Base-by-base conservation (phyloP, 164 flowering plant species). In the Magnolia kwangsiensis region DNA sequence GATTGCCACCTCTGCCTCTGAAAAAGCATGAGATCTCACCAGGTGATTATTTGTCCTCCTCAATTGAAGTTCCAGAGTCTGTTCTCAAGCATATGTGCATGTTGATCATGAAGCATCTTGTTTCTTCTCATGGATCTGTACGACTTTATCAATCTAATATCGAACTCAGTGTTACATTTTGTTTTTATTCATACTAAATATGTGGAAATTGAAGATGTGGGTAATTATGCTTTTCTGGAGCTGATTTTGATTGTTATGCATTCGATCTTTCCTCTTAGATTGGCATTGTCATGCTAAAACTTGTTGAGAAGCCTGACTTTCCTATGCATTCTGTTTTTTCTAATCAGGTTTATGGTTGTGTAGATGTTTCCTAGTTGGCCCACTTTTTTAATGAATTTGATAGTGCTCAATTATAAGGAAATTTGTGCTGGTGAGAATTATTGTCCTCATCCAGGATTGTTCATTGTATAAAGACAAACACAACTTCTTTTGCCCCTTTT, bases 1-100 rank as follows among this genome's bases (percentile, higher is more conserved):
- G 88, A 66, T 77, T 83, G 81, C 86, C 88, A 59, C 84, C 90
- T 74, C 72, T 85, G 69, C 88, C 50, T 31, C 29, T 59, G 67
- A 37, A 19, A 16, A 73, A 37, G 75, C 50, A 73, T 73, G 75
- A 73, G 24, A 37, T 73, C 21, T 73, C 67, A 73, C 23, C 67
- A 73, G 75, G 75, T 73, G 50, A 70, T 50, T 37, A 2, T 51
- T 11, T 71, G 27, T 68, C 4, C n/a, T 19, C 45, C 23, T 50
- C 14, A 21, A 14, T n/a, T 70, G 24, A 18, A 70, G 59, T 19
- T 70, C 7, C 13, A 8, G n/a, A 63, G 20, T 37, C 69, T 63
- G 4, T 10, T 20, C n/a, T 31, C 23, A 8, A 64, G 50, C 29
- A 27, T 11, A 23, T 50, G 7, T 14, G 55, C 16, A 50, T 8